phyloP scores from a whole-genome alignment of 2,329 filamentous ascomycete genomes.

The Fusarium udum region DNA sequence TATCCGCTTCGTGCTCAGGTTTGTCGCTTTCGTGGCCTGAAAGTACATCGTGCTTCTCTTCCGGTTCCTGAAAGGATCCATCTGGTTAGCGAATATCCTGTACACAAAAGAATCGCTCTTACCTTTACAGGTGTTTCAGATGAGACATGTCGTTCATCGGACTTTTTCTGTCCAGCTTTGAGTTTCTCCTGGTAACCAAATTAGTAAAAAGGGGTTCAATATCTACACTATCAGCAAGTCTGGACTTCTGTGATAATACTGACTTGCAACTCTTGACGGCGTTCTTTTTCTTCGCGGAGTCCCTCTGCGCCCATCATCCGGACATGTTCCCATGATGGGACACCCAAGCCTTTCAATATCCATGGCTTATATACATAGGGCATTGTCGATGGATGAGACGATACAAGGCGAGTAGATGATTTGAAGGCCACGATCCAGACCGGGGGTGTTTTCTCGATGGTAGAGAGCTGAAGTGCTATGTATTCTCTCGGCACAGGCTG shows the following conservation, averaged over 20 bases:
- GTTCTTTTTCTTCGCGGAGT: neutral
- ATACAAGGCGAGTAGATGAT: neutral
- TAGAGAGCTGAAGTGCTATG: neutral
- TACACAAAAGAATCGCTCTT: neutral
- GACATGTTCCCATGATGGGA: neutral
- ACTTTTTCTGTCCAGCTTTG: neutral
- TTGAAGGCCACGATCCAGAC: neutral
- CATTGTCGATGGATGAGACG: neutral
- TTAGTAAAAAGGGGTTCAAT: neutral
- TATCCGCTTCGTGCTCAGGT: neutral
- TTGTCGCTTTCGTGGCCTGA: neutral
- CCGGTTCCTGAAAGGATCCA: neutral
- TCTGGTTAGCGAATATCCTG: neutral
- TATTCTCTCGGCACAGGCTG: neutral
- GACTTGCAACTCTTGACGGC: neutral
- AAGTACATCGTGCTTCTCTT: neutral
- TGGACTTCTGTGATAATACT: neutral
- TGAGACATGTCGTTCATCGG: neutral
- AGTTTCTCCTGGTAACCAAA: neutral
- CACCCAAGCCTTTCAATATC: neutral
- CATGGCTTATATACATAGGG: neutral
- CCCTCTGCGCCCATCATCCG: neutral
- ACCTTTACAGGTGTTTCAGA: neutral
- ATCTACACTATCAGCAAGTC: neutral
- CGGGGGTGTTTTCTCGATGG: neutral